Evolutionary conservation across 2,329 filamentous ascomycete genomes (phyloP), one percentile per base, ranked within the genome.

Genomic region (Paramyrothecium roridum): DNA sequence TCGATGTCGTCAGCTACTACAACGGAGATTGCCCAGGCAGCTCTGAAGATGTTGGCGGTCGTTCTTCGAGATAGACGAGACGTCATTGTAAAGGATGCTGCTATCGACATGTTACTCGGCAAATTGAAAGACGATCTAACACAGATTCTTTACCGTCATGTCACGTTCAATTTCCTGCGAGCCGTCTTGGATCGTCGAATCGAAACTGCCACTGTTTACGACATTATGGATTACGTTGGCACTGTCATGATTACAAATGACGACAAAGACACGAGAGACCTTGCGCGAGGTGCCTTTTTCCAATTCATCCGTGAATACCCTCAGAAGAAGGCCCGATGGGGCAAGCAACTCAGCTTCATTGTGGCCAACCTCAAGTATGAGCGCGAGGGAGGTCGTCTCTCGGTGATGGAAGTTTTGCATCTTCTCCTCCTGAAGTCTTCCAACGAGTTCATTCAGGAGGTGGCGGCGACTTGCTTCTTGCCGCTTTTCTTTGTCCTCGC

Each of bases 181-280:
- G 89, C 91, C 1, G 86, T 98, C 23, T 83, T 99, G 67, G 88
- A 90, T 53, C 85, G 93, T 19, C 93, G 89, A 68, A 80, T 98
- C 47, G 83, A 96, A 65, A 92, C 96, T 8, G 88, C 93, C 0
- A 83, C 89, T 46, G 87, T 99, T 30, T 99, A 99, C 68, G 93
- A 98, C 67, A 88, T 89, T 10, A 83, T 97, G 59, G 95, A 99
- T 69, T 87, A 92, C 64, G 88, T 96, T 30, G 91, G 91, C 49
- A 87, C 84, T 3, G 89, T 97, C 70, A 98, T 98, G 93, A 89
- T 99, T 55, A 96, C 90, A 48, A 98, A 98, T 67, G 91, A 96
- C 59, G 93, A 96, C 63, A 89, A 89, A 63, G 87, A 89, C 60
- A 93, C 93, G 2, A 85, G 95, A 52, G 91, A 97, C 69, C 79